Evolutionary conservation across 2,329 filamentous ascomycete species (phyloP).

Genomic region (Sclerotinia glacialis): DNA sequence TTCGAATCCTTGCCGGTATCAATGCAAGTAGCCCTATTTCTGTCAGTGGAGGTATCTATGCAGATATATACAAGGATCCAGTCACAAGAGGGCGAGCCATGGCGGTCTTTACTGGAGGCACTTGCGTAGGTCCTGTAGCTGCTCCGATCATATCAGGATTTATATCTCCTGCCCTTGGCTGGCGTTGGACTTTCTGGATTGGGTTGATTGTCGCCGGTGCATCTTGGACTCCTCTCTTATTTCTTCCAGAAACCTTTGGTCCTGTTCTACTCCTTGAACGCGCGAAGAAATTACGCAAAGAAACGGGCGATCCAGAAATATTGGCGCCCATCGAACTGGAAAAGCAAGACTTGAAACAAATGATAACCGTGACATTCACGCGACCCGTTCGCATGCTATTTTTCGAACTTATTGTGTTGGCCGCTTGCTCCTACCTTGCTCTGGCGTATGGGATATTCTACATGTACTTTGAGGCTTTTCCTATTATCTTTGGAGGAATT

Average conservation of each 20-base stretch:
- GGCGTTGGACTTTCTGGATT: slow-evolving; percentile 64
- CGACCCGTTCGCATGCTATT: slow-evolving; percentile 58
- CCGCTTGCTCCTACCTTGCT: slow-evolving; percentile 58
- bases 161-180: slow-evolving; percentile 53
- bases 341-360: slow-evolving; percentile 48
- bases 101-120: slow-evolving; percentile 62
- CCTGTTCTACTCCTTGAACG: slow-evolving; percentile 59
- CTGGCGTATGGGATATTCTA: slow-evolving; percentile 63
- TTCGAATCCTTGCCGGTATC: slow-evolving; percentile 59
- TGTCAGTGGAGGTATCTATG: slow-evolving; percentile 61
- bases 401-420: slow-evolving; percentile 61
- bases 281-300: slow-evolving; percentile 55
- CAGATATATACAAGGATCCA: slow-evolving; percentile 61
- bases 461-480: slow-evolving; percentile 64
- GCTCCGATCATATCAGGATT: slow-evolving; percentile 61
- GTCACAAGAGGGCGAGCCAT: slow-evolving; percentile 57
- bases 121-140: slow-evolving; percentile 61
- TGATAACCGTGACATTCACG: slow-evolving; percentile 57
- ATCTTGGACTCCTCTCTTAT: slow-evolving; percentile 57
- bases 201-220: slow-evolving; percentile 61
- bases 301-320: slow-evolving; percentile 54
- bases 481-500: slow-evolving; percentile 57
- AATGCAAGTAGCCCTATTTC: slow-evolving; percentile 59
- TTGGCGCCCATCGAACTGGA: slow-evolving; percentile 64
- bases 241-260: slow-evolving; percentile 63